Percentiles rank a stretch among this genome's conserved stretches.
Conservation (phyloP, 2,329 filamentous ascomycete species). For the Phialophora expanda region DNA sequence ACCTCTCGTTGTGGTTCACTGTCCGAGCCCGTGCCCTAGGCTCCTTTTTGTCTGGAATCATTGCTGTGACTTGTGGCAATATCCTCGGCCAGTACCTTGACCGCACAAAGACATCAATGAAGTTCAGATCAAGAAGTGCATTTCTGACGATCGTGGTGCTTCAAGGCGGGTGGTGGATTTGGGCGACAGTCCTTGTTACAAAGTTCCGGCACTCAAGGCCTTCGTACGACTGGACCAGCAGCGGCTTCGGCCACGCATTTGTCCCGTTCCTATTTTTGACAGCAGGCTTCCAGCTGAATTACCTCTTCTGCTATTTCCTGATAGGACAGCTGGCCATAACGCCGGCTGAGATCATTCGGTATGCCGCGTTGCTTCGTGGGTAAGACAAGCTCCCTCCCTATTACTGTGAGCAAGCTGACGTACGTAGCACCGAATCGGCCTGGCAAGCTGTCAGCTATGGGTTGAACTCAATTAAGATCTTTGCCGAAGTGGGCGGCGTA, state of each 20-base stretch:
- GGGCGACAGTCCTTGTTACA: slow-evolving; percentile 70
- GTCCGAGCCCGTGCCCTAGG: slow-evolving; percentile 72
- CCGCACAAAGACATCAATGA: slow-evolving; percentile 60
- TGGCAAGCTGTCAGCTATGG: slow-evolving; percentile 77
- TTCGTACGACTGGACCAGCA: slow-evolving; percentile 68
- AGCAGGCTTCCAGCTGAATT: slow-evolving; percentile 73
- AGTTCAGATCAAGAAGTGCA: slow-evolving; percentile 58
- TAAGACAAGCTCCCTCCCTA: background rate
- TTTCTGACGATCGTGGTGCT: slow-evolving; percentile 52
- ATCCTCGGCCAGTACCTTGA: slow-evolving; percentile 69
- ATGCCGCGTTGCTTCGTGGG: slow-evolving; percentile 68
- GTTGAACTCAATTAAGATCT: slow-evolving; percentile 64
- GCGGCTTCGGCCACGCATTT: slow-evolving; percentile 70
- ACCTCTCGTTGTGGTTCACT: slow-evolving; percentile 69
- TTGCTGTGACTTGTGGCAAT: slow-evolving; percentile 70
- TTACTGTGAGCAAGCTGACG: background rate
- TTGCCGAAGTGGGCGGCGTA: slow-evolving; percentile 68
- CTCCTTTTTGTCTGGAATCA: slow-evolving; percentile 71
- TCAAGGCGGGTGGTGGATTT: slow-evolving; percentile 71
- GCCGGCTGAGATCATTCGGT: slow-evolving; percentile 69
- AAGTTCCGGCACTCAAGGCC: slow-evolving; percentile 63
- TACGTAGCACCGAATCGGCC: slow-evolving; percentile 66
- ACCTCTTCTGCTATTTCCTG: slow-evolving; percentile 75
- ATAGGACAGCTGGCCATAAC: slow-evolving; percentile 67
- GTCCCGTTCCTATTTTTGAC: slow-evolving; percentile 71